A percentile compares a stretch with the other conserved stretches of the same genome.
phyloP scores from a whole-genome alignment of 2,329 filamentous ascomycete genomes.

The Botrytis deweyae region DNA sequence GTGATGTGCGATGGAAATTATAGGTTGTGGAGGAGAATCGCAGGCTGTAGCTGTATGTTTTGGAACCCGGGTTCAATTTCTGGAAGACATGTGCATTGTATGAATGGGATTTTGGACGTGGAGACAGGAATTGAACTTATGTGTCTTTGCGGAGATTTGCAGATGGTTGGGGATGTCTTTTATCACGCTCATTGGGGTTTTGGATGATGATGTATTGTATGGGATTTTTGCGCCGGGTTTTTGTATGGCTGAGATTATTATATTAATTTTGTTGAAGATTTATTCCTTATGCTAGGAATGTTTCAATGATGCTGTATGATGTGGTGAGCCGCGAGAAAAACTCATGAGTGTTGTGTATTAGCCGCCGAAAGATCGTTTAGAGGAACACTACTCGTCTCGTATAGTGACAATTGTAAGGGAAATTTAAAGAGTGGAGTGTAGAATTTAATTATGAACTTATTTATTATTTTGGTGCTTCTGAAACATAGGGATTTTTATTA shows the following conservation, averaged over 20 bases:
- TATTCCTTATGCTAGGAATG: no score
- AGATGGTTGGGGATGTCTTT: neutral
- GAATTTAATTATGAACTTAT: neutral
- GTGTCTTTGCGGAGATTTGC: no score
- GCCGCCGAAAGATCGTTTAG: neutral
- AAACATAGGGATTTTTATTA: neutral
- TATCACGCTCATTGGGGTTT: neutral
- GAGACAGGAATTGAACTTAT: neutral
- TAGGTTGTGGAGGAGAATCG: neutral
- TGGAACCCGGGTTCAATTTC: no score
- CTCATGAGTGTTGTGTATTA: neutral
- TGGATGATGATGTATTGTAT: neutral
- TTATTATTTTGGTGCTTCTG: neutral
- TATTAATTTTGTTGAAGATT: neutral
- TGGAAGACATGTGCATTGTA: no score
- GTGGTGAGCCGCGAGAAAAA: neutral
- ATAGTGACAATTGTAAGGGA: no score
- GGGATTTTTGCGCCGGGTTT: neutral
- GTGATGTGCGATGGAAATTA: no score
- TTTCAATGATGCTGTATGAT: neutral
- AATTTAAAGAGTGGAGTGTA: neutral
- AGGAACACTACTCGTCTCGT: neutral
- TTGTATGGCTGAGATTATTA: neutral
- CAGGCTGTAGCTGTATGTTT: neutral
- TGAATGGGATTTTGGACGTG: neutral